Conservation (phyloP, 2,329 filamentous ascomycete genomes). For the Scytalidium lignicola region DNA sequence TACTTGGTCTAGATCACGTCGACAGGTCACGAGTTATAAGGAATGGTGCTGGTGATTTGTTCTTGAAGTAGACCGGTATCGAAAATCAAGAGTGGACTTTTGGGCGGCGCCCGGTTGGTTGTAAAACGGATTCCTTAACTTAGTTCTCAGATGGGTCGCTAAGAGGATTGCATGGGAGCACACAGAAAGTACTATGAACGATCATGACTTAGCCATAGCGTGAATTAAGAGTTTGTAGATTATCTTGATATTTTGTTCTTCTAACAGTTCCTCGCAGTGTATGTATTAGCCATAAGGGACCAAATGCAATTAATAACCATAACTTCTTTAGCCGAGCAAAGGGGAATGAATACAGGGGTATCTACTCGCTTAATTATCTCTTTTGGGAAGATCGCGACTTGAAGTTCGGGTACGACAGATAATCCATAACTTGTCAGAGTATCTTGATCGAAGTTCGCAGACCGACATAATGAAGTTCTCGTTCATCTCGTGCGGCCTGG, state of each 20-base stretch:
- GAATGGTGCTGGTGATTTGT: conserved; percentile 59
- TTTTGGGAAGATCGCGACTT: background rate
- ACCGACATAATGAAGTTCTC: conserved; percentile 57
- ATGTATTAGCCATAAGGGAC: too few relatives aligned
- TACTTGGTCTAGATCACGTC: conserved; percentile 60
- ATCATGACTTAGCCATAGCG: background rate
- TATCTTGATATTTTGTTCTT: background rate
- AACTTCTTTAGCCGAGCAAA: background rate
- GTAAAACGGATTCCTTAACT: background rate
- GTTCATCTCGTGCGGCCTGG: conserved; percentile 57
- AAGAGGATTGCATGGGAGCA: background rate
- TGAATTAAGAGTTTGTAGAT: background rate
- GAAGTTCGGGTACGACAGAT: conserved; percentile 10
- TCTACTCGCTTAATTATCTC: background rate
- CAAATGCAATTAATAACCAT: too few relatives aligned
- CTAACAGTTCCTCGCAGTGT: background rate
- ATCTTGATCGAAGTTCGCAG: background rate
- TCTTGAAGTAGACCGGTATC: conserved; percentile 39
- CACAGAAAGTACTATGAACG: background rate
- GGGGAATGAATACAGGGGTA: background rate
- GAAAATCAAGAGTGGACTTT: conserved; percentile 3
- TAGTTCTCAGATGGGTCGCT: background rate
- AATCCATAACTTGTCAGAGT: conserved; percentile 1
- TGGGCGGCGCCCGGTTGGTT: conserved; percentile 6
- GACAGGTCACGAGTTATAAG: conserved; percentile 54